Percentiles rank a stretch among this genome's conserved stretches.
These are phyloP conservation scores for Pythium myriotylum DNA, from an alignment of 352 stramenopile genomes.

Conservation along the genomic window DNA sequence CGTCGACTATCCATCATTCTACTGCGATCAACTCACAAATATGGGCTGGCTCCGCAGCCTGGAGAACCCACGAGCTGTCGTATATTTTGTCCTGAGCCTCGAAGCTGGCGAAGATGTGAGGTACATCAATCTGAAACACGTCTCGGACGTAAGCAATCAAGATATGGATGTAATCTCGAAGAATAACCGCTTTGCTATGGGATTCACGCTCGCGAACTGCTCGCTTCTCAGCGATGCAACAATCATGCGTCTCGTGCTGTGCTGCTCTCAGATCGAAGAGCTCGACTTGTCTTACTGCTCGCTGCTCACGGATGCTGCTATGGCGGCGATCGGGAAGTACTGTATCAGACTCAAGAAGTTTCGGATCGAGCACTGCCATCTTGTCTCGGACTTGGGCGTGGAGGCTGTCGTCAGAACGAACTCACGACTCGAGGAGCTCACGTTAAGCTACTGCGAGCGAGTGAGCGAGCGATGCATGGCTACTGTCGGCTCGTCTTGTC, in stretches of 20 bases:
- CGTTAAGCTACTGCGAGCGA: constrained; percentile 64
- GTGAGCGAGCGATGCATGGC: constrained; percentile 69
- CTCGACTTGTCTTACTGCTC: constrained; percentile 80
- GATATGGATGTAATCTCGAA: constrained; percentile 68
- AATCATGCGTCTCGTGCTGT: constrained; percentile 41
- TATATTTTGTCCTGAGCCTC: constrained; percentile 66
- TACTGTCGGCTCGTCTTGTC: constrained; percentile 52
- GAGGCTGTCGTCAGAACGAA: constrained; percentile 61
- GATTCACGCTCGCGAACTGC: constrained; percentile 48
- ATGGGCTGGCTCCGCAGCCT: constrained; percentile 66
- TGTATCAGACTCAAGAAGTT: constrained; percentile 50
- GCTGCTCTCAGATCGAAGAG: constrained; percentile 68
- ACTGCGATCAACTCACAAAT: constrained; percentile 68
- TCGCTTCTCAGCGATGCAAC: constrained; percentile 39
- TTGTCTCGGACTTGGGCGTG: constrained; percentile 80
- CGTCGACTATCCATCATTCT: constrained; percentile 59
- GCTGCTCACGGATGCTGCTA: constrained; percentile 56
- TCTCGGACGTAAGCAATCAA: constrained; percentile 45
- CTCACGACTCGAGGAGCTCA: constrained; percentile 53
- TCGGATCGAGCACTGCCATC: constrained; percentile 50
- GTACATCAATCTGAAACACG: constrained; percentile 54
- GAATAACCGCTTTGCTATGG: constrained; percentile 54
- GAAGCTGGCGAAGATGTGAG: constrained; percentile 60
- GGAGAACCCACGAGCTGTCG: constrained; percentile 46
- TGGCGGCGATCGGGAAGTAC: constrained; percentile 52